A percentile compares a stretch with the other conserved stretches of the same genome.
Conservation (phyloP, 2,329 filamentous ascomycete genomes). For the Xylariaceae sp. region DNA sequence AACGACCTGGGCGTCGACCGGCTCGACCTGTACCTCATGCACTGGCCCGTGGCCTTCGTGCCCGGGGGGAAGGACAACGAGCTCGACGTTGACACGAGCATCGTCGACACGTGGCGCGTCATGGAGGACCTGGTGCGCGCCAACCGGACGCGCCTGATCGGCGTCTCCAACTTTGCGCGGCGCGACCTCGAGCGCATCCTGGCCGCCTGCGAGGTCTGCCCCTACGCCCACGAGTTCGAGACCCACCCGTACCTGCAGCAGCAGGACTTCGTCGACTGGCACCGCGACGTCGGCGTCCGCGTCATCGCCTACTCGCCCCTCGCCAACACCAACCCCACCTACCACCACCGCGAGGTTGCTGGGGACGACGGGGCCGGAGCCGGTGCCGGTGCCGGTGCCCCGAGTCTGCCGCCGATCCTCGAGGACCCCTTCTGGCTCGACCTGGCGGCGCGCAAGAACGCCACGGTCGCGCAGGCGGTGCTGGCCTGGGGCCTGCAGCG, state of each 20-base stretch:
- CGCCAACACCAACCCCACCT: slow-evolving; percentile 44
- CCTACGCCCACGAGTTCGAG: slow-evolving; percentile 52
- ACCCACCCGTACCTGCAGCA: slow-evolving; percentile 46
- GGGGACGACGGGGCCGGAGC: too few relatives aligned
- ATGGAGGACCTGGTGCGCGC: slow-evolving; percentile 48
- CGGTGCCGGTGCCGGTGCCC: too few relatives aligned
- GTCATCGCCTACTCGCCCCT: slow-evolving; percentile 41
- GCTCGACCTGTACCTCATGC: slow-evolving; percentile 46
- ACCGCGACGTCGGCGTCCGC: slow-evolving; percentile 33
- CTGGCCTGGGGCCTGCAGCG: slow-evolving; percentile 41
- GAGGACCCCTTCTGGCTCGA: slow-evolving; percentile 32
- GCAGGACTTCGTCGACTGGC: slow-evolving; percentile 38
- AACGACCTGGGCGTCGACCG: slow-evolving; percentile 40
- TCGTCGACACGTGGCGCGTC: slow-evolving; percentile 46
- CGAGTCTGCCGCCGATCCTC: slow-evolving; percentile 25
- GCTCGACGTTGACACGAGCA: slow-evolving; percentile 21
- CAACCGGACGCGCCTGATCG: slow-evolving; percentile 48
- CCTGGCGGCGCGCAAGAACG: slow-evolving; percentile 32
- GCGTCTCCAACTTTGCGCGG: slow-evolving; percentile 53
- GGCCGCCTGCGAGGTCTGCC: slow-evolving; percentile 37
- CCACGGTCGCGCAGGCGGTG: slow-evolving; percentile 35
- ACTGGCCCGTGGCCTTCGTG: slow-evolving; percentile 30
- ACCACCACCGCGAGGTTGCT: slow-evolving; percentile 26
- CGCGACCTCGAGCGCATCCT: slow-evolving; percentile 31
- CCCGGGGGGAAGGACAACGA: slow-evolving; percentile 18